These are phyloP conservation scores for Saccharomycopsis babjevae DNA, from an alignment of 805 yeast genomes.

Conservation along the genomic window DNA sequence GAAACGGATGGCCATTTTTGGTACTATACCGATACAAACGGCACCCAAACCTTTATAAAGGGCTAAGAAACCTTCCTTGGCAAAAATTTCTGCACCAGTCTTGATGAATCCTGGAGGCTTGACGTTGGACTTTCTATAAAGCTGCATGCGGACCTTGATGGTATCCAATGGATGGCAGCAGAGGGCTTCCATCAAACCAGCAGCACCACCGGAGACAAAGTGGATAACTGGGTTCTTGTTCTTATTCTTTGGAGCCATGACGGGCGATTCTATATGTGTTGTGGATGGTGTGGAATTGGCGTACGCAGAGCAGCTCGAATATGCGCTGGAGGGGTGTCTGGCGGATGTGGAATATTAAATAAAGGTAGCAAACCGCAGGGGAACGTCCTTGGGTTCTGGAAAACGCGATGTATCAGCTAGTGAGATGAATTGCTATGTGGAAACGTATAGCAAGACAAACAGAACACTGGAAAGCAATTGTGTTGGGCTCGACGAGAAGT, in stretches of 20 bases:
- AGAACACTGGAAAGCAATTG: too few relatives aligned
- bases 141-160: conserved; percentile 94
- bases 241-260: conserved; percentile 17
- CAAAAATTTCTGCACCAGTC: conserved; percentile 72
- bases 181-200: conserved; percentile 95
- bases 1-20: conserved; percentile 96
- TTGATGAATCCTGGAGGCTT: conserved; percentile 79
- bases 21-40: conserved; percentile 93
- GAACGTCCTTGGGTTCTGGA: too few relatives aligned
- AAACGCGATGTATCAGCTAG: too few relatives aligned
- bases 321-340: too few relatives aligned
- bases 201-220: conserved; percentile 89
- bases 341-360: too few relatives aligned
- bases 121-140: conserved; percentile 47
- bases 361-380: too few relatives aligned
- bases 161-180: conserved; percentile 98
- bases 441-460: too few relatives aligned
- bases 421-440: too few relatives aligned
- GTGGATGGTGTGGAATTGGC: too few relatives aligned
- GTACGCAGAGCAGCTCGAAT: too few relatives aligned
- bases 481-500: too few relatives aligned
- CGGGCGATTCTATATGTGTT: background rate
- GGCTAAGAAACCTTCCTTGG: conserved; percentile 74
- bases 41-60: conserved; percentile 95
- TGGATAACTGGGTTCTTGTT: conserved; percentile 44